Base-by-base conservation (phyloP, 441 rosid species). In the Adansonia grandidieri region DNA sequence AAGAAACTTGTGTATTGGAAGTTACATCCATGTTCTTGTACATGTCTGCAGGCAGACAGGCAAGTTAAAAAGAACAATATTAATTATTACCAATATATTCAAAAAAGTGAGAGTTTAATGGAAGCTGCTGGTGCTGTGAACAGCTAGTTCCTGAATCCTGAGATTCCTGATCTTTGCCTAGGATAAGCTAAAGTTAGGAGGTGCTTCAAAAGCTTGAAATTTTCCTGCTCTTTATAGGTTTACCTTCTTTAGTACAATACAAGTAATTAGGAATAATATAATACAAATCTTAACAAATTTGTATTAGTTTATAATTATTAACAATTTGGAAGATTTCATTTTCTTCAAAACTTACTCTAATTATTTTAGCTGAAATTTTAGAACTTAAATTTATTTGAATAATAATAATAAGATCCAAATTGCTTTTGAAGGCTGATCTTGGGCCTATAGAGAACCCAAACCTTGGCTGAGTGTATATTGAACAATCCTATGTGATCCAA, bases 1-100 rank as follows among this genome's bases (percentile, higher is more conserved):
- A 44, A 9, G 15, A 67, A 67, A 44, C 71, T 44, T 67, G 28
- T 67, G 54, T 44, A 44, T 44, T 67, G 54, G 71, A 67, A 67
- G 53, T 45, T 67, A 44, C 71, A 44, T 67, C 9, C 14, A 54
- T 67, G 32, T 67, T 19, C 54, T 9, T 44, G 54, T 3, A 9
- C 69, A 37, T 44, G 37, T 22, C 32, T 44, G 50, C 45, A 40
- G 48, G 67, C 44, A n/a, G n/a, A 32, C 37, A 32, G 37, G 37
- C 37, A 32, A 32, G 70, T 65, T 65, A 65, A 66, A 66, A 42
- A 32, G 71, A 66, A 40, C 3, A 42, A n/a, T 7, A 37, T 6
- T 65, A 5, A 28, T 15, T 65, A 37, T 15, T 65, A 67, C 9
- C 45, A 8, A 42, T 10, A 44, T 66, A 17, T 17, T 17, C 19